These are phyloP conservation scores for Cordyceps militaris DNA, from an alignment of 2,329 filamentous ascomycete genomes.

Conservation along the genomic window DNA sequence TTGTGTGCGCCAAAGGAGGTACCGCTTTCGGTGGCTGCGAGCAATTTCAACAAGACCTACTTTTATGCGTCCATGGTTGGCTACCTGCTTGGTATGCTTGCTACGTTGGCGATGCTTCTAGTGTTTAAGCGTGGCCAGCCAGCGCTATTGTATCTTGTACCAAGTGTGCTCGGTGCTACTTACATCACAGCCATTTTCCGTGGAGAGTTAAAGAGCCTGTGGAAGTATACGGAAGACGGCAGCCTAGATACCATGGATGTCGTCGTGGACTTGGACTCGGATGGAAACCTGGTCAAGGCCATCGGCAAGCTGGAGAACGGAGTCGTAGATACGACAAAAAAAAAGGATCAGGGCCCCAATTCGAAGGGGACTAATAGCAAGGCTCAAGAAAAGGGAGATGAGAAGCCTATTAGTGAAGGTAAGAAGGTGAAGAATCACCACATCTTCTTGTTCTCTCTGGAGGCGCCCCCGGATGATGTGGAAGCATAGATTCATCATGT, in stretches of 20 bases:
- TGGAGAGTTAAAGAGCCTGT: slow-evolving; percentile 70
- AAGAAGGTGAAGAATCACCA: slow-evolving; percentile 20
- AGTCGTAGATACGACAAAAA: slow-evolving; percentile 29
- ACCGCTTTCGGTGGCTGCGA: slow-evolving; percentile 30
- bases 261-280: slow-evolving; percentile 45
- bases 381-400: slow-evolving; percentile 13
- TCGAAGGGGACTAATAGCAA: background rate
- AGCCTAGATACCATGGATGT: slow-evolving; percentile 48
- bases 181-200: slow-evolving; percentile 66
- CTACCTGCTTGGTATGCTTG: slow-evolving; percentile 70
- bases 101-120: slow-evolving; percentile 70
- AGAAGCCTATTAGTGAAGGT: slow-evolving; percentile 13
- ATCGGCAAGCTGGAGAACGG: slow-evolving; percentile 31
- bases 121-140: slow-evolving; percentile 78
- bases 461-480: slow-evolving; percentile 18
- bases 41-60: slow-evolving; percentile 72
- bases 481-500: background rate
- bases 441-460: slow-evolving; percentile 29
- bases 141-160: slow-evolving; percentile 86
- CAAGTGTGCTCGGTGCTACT: slow-evolving; percentile 66
- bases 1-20: slow-evolving; percentile 19
- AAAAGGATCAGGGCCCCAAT: slow-evolving; percentile 18
- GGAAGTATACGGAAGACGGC: slow-evolving; percentile 72
- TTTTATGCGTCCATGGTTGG: slow-evolving; percentile 72
- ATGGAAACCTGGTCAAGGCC: slow-evolving; percentile 39